Evolutionary conservation across 2,329 filamentous ascomycete genomes (phyloP), one percentile per base, ranked within the genome.

Genomic region (Periglandula ipomoeae): DNA sequence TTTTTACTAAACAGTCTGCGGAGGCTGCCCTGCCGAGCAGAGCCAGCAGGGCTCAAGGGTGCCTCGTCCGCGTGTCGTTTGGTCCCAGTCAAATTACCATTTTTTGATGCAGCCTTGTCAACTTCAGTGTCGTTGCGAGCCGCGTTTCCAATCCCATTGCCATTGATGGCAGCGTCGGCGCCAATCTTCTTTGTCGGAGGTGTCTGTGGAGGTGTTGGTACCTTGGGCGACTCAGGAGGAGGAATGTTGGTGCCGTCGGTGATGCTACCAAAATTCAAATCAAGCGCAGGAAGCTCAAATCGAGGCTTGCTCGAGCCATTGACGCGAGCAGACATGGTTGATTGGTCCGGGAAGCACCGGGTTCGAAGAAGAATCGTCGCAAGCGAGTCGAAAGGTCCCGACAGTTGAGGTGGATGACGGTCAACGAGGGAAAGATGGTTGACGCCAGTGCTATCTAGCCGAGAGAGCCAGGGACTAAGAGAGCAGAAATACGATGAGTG

Each of bases 191-290:
- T 61, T 51, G 45, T 56, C 22, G 54, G 50, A 5, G 61, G 60
- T 41, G 65, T 65, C 51, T 60, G 61, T 15, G 73, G 70, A 52
- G 70, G 71, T 48, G 70, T 68, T 40, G 68, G 69, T 37, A 70
- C 67, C 60, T 76, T 72, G 42, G 78, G 78, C 43, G 77, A 81
- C 17, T 76, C 76, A 42, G 78, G 78, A 26, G 78, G 75, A 39
- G 78, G 78, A 55, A 82, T 82, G 58, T 78, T 60, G 60, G 78
- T 82, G 47, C 78, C 78, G 37, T 81, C 78, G 39, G 78, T 81
- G 59, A 82, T 67, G 42, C 73, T 78, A 51, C 72, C 70, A 56
- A 81, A 79, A 55, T 79, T 73, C 65, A 82, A 71, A 53, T 81
- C 68, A 52, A 82, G 70, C 42, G 70, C 72, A 8, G 78, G 78